These are phyloP conservation scores for Podochytrium sp. DNA, from an alignment of 192 early-diverging fungal genomes.

Conservation along the genomic window DNA sequence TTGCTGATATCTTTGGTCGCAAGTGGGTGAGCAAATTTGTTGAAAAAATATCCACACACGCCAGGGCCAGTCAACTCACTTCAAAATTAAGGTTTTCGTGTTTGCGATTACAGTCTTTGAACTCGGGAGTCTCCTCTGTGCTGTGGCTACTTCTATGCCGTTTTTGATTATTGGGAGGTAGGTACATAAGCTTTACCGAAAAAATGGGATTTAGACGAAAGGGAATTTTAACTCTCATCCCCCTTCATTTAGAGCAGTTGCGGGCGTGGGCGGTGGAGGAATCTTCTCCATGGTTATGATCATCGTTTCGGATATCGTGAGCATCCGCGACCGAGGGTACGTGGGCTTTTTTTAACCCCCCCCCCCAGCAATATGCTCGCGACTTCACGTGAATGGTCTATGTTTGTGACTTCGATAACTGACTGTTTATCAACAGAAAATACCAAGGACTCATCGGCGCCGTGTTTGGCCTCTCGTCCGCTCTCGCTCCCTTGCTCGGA, in stretches of 20 bases:
- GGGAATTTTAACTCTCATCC: too few species aligned
- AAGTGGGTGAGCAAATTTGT: slow-evolving; percentile 70
- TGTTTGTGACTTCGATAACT: too few species aligned
- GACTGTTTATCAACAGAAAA: too few species aligned
- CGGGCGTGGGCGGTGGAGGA: slow-evolving; percentile 85
- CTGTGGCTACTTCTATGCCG: slow-evolving; percentile 57
- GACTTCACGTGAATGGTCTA: too few species aligned
- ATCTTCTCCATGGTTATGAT: slow-evolving; percentile 78
- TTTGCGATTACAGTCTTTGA: slow-evolving; percentile 69
- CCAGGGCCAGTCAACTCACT: too few species aligned
- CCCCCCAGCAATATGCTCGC: too few species aligned
- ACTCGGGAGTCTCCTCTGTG: slow-evolving; percentile 83
- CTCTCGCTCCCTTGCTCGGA: slow-evolving; percentile 78
- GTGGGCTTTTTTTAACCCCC: too few species aligned
- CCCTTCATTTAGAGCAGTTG: slow-evolving; percentile 83
- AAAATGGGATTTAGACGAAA: too few species aligned
- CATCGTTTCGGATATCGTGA: slow-evolving; percentile 34
- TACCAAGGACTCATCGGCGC: slow-evolving; percentile 81
- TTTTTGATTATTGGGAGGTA: slow-evolving; percentile 74
- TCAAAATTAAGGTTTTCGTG: slow-evolving; percentile 71
- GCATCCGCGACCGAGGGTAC: slow-evolving; percentile 3
- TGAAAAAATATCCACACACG: too few species aligned
- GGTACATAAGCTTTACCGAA: slow-evolving; percentile 82
- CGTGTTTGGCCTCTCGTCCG: slow-evolving; percentile 73
- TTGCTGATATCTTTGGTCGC: slow-evolving; percentile 92